A percentile compares a stretch with the other conserved stretches of the same genome.
phyloP scores from a whole-genome alignment of 768 basidiomycete species.

The Calocybe indica region DNA sequence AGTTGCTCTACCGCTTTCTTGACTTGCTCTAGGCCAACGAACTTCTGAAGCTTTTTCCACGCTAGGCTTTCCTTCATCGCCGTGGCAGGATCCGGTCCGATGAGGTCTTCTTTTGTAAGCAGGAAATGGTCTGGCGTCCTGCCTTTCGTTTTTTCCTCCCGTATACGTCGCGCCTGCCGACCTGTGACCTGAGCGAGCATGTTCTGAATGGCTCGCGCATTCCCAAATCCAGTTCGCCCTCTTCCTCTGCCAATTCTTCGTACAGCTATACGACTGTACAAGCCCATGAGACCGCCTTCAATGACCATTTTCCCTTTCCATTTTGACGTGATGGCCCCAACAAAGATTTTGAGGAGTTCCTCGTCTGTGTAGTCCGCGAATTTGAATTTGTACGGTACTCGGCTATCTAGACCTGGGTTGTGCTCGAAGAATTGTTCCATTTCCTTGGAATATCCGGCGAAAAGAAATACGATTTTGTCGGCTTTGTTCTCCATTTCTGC shows the following conservation, averaged over 20 bases:
- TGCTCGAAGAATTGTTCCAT: constrained; percentile 79
- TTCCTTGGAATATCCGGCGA: constrained; percentile 65
- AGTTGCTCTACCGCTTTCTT: constrained; percentile 48
- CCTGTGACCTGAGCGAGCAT: constrained; percentile 39
- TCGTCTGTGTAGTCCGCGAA: constrained; percentile 58
- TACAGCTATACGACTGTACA: constrained; percentile 51
- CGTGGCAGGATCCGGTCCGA: constrained; percentile 56
- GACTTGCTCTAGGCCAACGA: constrained; percentile 53
- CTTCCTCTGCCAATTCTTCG: constrained; percentile 59
- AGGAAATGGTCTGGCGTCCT: constrained; percentile 40
- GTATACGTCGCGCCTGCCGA: constrained; percentile 49
- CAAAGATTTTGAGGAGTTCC: constrained; percentile 53
- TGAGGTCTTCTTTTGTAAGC: constrained; percentile 48
- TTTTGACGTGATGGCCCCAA: constrained; percentile 37
- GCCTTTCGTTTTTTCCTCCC: constrained; percentile 33
- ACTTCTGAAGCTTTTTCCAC: constrained; percentile 44
- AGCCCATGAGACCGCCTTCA: constrained; percentile 46
- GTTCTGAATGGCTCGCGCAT: constrained; percentile 56
- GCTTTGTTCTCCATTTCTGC: constrained; percentile 73
- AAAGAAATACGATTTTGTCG: constrained; percentile 59
- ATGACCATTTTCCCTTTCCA: constrained; percentile 47
- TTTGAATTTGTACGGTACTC: constrained; percentile 55
- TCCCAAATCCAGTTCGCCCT: constrained; percentile 57
- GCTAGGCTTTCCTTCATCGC: constrained; percentile 38
- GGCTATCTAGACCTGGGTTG: constrained; percentile 63